Percentiles rank a stretch among this genome's conserved stretches.
These are phyloP conservation scores for Clavulina sp. DNA, from an alignment of 768 basidiomycete species.

Conservation along the genomic window DNA sequence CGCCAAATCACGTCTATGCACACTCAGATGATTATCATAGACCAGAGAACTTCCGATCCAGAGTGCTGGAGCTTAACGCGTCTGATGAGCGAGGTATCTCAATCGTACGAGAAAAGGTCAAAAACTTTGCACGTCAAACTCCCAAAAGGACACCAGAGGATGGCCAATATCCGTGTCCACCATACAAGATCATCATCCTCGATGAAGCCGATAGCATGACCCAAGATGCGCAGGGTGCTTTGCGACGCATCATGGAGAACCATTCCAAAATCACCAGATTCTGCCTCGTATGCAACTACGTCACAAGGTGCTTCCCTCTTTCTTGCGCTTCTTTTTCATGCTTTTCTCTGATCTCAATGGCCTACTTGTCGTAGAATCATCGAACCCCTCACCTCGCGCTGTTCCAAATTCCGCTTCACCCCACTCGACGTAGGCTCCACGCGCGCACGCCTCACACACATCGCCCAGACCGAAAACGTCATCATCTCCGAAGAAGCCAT, in stretches of 20 bases:
- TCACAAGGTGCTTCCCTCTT: constrained; percentile 54
- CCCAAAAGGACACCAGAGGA: constrained; percentile 76
- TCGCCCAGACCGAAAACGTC: constrained; percentile 62
- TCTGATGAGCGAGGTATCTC: constrained; percentile 96
- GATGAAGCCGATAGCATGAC: constrained; percentile 99
- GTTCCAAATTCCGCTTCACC: constrained; percentile 96
- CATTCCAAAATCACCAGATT: constrained; percentile 93
- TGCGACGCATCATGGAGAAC: constrained; percentile 99
- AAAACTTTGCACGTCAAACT: constrained; percentile 88
- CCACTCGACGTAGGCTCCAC: constrained; percentile 72
- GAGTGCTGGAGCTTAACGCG: constrained; percentile 94
- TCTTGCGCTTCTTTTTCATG: background rate
- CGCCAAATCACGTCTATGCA: background rate
- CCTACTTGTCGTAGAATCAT: constrained; percentile 52
- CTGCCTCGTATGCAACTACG: constrained; percentile 97
- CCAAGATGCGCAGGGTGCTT: constrained; percentile 92
- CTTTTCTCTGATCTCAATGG: background rate
- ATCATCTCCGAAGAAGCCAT: constrained; percentile 30
- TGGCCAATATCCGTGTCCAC: constrained; percentile 84
- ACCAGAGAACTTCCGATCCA: constrained; percentile 76
- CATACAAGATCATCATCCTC: constrained; percentile 96
- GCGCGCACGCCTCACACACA: constrained; percentile 53
- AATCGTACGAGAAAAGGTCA: constrained; percentile 97
- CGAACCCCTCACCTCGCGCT: constrained; percentile 94
- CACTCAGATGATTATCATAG: background rate